A percentile compares a stretch with the other conserved stretches of the same genome.
Conservation (phyloP, 2,329 filamentous ascomycete genomes). For the Simplicillium sp. region DNA sequence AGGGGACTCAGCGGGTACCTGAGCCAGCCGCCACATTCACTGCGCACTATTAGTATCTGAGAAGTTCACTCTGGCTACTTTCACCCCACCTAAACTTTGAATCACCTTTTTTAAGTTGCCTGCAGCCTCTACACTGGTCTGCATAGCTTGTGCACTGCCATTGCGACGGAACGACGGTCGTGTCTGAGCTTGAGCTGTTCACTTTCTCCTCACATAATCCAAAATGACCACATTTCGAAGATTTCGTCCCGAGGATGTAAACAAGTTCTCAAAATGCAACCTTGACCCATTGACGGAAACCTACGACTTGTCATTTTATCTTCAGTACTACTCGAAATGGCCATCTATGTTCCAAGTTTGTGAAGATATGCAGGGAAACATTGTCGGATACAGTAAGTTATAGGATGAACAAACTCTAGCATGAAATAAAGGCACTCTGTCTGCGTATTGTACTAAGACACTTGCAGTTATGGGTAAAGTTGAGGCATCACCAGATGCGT, state of each 20-base stretch:
- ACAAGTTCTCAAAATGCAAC: conserved; percentile 89
- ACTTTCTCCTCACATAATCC: too few relatives aligned
- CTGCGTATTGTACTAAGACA: conserved; percentile 12
- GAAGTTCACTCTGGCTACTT: too few relatives aligned
- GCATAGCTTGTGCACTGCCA: too few relatives aligned
- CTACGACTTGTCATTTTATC: conserved; percentile 90
- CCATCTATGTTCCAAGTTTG: conserved; percentile 89
- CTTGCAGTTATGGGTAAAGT: conserved; percentile 90
- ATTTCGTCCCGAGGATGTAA: conserved; percentile 75
- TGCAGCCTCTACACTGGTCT: too few relatives aligned
- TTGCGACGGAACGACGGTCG: too few relatives aligned
- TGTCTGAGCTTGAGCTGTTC: too few relatives aligned
- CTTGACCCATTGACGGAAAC: conserved; percentile 96
- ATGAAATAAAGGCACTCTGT: too few relatives aligned
- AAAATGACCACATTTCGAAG: conserved; percentile 75
- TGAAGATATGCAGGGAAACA: conserved; percentile 75
- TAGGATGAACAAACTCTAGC: neutral
- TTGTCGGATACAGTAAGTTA: conserved; percentile 81
- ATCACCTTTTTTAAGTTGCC: too few relatives aligned
- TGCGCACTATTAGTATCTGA: too few relatives aligned
- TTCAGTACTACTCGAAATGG: conserved; percentile 94
- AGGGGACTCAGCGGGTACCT: too few relatives aligned
- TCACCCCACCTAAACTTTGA: too few relatives aligned
- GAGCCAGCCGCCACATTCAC: too few relatives aligned
- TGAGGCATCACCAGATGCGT: conserved; percentile 71